Percentiles rank a stretch among this genome's conserved stretches.
phyloP scores from a whole-genome alignment of 2,329 filamentous ascomycete species.

The Diaporthe destruens region DNA sequence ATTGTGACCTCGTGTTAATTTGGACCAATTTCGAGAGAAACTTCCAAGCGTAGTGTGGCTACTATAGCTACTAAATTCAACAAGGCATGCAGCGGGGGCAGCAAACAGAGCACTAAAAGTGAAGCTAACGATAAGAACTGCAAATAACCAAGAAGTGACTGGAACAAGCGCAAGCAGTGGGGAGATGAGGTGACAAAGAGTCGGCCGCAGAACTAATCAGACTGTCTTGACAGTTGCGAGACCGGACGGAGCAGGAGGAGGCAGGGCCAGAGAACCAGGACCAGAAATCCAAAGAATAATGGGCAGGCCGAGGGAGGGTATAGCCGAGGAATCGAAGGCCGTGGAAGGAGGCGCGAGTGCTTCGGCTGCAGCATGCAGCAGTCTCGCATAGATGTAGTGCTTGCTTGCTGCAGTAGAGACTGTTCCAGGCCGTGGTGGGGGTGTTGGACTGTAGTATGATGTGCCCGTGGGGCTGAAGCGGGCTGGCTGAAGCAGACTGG shows the following conservation, averaged over 20 bases:
- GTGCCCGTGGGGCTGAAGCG: slow-evolving; percentile 33
- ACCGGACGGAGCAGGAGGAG: not conserved
- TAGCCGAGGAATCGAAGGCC: slow-evolving; percentile 21
- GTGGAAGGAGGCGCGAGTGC: slow-evolving; percentile 26
- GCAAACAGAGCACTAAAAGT: not conserved
- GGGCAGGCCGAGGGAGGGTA: not conserved
- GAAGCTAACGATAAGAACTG: not conserved
- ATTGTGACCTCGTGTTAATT: slow-evolving; percentile 39
- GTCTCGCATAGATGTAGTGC: not conserved
- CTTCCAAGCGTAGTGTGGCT: not conserved
- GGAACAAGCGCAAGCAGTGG: not conserved
- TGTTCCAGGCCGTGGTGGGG: slow-evolving; percentile 39
- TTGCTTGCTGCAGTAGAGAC: slow-evolving; percentile 13
- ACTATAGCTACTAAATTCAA: not conserved
- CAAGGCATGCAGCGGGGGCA: not conserved
- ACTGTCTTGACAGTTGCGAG: not conserved
- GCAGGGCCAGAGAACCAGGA: not conserved
- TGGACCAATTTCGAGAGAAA: slow-evolving; percentile 27
- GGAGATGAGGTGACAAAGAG: slow-evolving; percentile 14
- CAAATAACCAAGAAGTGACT: too few relatives aligned
- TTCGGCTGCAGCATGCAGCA: slow-evolving; percentile 3
- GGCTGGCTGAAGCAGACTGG: not conserved
- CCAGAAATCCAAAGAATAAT: not conserved
- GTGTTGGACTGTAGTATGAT: slow-evolving; percentile 29
- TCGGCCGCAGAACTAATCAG: slow-evolving; percentile 18